Base-by-base conservation (phyloP, 1,284 basidiomycete genomes). In the Takashimella koratensis region DNA sequence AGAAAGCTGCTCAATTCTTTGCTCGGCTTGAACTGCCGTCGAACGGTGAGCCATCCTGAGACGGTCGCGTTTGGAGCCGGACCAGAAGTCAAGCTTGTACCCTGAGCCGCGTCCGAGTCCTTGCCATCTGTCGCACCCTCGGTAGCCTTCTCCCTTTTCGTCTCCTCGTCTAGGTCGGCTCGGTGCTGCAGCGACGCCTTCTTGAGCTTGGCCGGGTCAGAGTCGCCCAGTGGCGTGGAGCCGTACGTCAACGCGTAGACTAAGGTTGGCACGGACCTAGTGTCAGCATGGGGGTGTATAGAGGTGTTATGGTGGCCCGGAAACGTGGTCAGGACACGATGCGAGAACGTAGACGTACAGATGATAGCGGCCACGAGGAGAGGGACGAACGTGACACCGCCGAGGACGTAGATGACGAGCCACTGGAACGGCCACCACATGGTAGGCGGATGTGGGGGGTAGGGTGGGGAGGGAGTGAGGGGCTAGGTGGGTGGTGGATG, bases 301-400 rank as follows among this genome's bases (percentile, higher is more conserved):
- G 43, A 11, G 23, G 40, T 13, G 5, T 20, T 0, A n/a, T 23
- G 39, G 24, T 45, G 20, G 30, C 23, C 5, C 30, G 22, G 20
- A 30, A 21, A 13, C 39, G 25, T 42, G 36, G 10, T 20, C 43
- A 27, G 20, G 44, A 49, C 41, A 51, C 23, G 30, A 47, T 45
- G 16, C 43, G 47, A 16, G 27, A 41, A n/a, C 5, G 16, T 19
- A 21, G 24, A 68, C 71, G 64, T 55, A 75, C 73, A 52, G 43
- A 89, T 63, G 60, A 81, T 60, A 27, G 74, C 76, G 61, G 82
- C 75, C 60, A 87, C 62, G 58, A 87, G 66, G 45, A 93, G 79
- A 21, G 91, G 89, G 51, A 94, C 77, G 71, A 94, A 88, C 1
- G 90, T 91, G 56, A 94, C 60, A 23, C 90, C 92, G 55, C 92